Percentiles rank a stretch among this genome's conserved stretches.
Conservation (phyloP, 108 stramenopile species). For the Nannochloropsis granulata region DNA sequence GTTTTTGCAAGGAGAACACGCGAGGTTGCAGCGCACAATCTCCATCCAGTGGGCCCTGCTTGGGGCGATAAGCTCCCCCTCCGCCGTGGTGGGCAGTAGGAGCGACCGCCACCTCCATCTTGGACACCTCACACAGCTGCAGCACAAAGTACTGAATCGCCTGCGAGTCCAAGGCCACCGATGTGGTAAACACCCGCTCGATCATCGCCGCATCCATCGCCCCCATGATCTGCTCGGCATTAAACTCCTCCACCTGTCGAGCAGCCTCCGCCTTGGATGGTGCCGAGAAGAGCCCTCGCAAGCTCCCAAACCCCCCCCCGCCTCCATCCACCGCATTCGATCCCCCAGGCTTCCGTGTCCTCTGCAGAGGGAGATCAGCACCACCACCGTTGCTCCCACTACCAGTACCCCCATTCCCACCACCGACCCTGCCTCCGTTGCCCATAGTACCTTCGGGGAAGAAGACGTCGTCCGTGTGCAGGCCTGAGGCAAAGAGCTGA, state of each 20-base stretch:
- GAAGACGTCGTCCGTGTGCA: constrained; percentile 70
- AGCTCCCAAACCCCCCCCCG: constrained; percentile 6
- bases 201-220: constrained; percentile 55
- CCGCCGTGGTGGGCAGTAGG: neutral
- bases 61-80: constrained; percentile 2
- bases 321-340: neutral
- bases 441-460: constrained; percentile 29
- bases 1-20: constrained; percentile 85
- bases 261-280: constrained; percentile 6
- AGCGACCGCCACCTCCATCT: constrained; percentile 56
- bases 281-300: constrained; percentile 6
- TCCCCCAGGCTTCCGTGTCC: neutral
- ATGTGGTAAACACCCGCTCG: constrained; percentile 65
- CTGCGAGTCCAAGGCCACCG: constrained; percentile 50
- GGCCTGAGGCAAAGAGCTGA: constrained; percentile 36
- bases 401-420: neutral
- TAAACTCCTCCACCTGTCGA: constrained; percentile 48
- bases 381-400: neutral
- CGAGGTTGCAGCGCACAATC: constrained; percentile 47
- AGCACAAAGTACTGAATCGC: constrained; percentile 70
- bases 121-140: constrained; percentile 72
- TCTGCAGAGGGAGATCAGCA: neutral
- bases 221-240: constrained; percentile 46
- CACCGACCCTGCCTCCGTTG: neutral
- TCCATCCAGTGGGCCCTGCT: neutral